Evolutionary conservation across 305 asterid genomes (phyloP).

Genomic region (Rubia peregrina): DNA sequence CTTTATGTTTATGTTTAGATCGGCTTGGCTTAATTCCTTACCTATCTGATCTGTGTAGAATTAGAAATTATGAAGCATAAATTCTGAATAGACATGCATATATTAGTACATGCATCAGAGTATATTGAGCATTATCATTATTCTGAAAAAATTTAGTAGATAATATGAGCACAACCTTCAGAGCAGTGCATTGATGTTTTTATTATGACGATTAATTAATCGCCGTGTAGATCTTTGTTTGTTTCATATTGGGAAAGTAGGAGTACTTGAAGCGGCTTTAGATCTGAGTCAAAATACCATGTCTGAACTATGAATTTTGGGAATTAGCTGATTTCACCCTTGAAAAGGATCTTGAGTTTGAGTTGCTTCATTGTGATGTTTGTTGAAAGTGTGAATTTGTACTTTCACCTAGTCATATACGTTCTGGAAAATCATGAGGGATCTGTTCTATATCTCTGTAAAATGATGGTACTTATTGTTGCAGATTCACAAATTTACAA

Average conservation of each 20-base stretch:
- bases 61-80: background rate
- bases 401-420: background rate
- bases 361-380: background rate
- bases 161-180: background rate
- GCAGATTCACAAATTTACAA: background rate
- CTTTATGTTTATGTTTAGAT: background rate
- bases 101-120: background rate
- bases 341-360: background rate
- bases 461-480: background rate
- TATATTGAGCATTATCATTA: too few relatives aligned
- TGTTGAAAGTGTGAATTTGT: constrained; percentile 1
- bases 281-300: background rate
- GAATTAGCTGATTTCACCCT: background rate
- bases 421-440: background rate
- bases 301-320: background rate
- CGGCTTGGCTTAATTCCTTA: background rate
- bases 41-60: background rate
- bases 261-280: background rate
- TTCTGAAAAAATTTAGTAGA: background rate
- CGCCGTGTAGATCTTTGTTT: background rate
- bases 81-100: background rate
- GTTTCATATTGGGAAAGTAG: background rate
- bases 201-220: background rate
- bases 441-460: background rate
- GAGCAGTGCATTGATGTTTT: background rate